These are phyloP conservation scores for Spathaspora hagerdaliae DNA, from an alignment of 805 yeast genomes.

Conservation along the genomic window DNA sequence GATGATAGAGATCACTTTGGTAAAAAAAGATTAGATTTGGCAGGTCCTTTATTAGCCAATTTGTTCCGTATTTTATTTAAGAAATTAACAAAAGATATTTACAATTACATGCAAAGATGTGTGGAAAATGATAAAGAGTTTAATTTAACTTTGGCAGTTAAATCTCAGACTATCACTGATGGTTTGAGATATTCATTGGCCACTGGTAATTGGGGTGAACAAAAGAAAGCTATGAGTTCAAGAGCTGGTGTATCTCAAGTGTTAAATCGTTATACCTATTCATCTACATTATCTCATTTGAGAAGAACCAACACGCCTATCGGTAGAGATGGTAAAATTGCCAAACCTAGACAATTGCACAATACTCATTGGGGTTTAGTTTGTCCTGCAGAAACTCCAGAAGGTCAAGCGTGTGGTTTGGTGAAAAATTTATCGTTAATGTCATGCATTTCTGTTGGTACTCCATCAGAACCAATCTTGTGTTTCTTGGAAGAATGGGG, in stretches of 20 bases:
- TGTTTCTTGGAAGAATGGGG: constrained; percentile 98
- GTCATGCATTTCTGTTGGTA: constrained; percentile 98
- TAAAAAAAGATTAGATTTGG: constrained; percentile 95
- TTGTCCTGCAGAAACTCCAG: constrained; percentile 99
- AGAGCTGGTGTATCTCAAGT: constrained; percentile 99
- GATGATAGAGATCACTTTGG: constrained; percentile 99
- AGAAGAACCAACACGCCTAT: constrained; percentile 99
- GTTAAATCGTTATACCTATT: constrained; percentile 93
- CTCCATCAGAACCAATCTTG: constrained; percentile 92
- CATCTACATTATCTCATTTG: constrained; percentile 97
- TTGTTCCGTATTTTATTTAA: constrained; percentile 91
- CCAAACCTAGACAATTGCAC: constrained; percentile 98
- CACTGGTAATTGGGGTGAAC: constrained; percentile 99
- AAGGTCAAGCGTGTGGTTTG: constrained; percentile 99
- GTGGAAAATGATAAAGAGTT: constrained; percentile 97
- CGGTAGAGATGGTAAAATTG: constrained; percentile 98
- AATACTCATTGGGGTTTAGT: constrained; percentile 99
- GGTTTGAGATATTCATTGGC: constrained; percentile 97
- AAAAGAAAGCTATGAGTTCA: constrained; percentile 97
- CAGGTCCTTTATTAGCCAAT: constrained; percentile 95
- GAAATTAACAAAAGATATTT: constrained; percentile 93
- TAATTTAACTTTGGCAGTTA: constrained; percentile 93
- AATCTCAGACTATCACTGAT: constrained; percentile 94
- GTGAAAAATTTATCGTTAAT: constrained; percentile 93
- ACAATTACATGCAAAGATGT: constrained; percentile 97